Evolutionary conservation across 176 grass and related monocot species (phyloP).

Genomic region (Calamus simplicifolius): DNA sequence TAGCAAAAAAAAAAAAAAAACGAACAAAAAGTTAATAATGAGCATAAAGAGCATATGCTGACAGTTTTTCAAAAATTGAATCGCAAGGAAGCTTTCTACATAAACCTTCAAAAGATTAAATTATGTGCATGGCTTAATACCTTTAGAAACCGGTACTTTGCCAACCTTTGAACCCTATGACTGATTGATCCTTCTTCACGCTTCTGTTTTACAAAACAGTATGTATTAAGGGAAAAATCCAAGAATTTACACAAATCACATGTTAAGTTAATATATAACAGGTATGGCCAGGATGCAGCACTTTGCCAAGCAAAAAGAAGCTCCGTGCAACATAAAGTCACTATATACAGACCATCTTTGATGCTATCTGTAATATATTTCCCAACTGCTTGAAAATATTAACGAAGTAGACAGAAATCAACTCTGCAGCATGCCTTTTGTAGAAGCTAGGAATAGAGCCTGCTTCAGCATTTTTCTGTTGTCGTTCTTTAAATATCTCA

Average conservation of each 20-base stretch:
- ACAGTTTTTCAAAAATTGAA: not conserved
- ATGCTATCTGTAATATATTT: not conserved
- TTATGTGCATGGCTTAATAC: slow-evolving; percentile 19
- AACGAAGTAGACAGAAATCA: not conserved
- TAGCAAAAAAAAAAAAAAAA: not conserved
- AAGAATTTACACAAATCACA: no score
- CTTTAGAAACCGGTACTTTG: slow-evolving; percentile 96
- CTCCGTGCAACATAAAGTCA: no score
- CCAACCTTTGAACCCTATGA: slow-evolving; percentile 92
- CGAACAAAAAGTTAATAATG: slow-evolving; percentile 4
- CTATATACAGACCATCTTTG: no score
- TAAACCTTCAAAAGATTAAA: slow-evolving; percentile 1
- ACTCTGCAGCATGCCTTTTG: slow-evolving; percentile 56
- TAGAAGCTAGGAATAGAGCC: slow-evolving; percentile 98
- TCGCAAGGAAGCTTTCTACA: not conserved
- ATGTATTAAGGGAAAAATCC: no score
- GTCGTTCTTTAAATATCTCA: slow-evolving; percentile 95
- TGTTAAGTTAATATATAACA: no score
- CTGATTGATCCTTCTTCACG: slow-evolving; percentile 97
- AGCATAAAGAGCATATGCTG: not conserved
- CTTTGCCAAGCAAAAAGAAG: not conserved
- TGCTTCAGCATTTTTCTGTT: slow-evolving; percentile 83
- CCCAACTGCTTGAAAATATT: not conserved
- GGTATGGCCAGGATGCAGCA: no score
- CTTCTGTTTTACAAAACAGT: slow-evolving; percentile 39